phyloP scores from a whole-genome alignment of 1,139 yeast species.

The Yamadazyma dushanensis region DNA sequence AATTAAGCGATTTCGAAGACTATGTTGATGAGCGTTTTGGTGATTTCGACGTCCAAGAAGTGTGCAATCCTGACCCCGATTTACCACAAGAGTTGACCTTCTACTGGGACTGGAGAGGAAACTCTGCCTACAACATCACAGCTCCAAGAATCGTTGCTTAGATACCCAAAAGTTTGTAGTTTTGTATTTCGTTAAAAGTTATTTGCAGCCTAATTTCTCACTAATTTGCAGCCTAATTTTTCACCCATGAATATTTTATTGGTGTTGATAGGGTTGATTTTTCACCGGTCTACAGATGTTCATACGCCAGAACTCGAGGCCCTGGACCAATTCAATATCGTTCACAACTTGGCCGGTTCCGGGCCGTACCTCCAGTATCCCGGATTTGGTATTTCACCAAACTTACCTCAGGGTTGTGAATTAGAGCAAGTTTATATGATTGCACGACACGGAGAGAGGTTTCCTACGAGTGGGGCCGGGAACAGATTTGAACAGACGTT shows the following conservation, averaged over 20 bases:
- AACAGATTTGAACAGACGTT: constrained; percentile 23
- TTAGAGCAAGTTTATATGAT: constrained; percentile 66
- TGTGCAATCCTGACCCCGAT: constrained; percentile 27
- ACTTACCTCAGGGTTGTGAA: constrained; percentile 50
- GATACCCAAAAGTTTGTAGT: no score
- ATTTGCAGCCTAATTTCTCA: constrained; percentile 1
- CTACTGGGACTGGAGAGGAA: constrained; percentile 33
- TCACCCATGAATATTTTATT: constrained; percentile 6
- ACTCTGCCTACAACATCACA: constrained; percentile 14
- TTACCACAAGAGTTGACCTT: constrained; percentile 27
- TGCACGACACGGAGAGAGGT: constrained; percentile 76
- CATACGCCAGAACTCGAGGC: constrained; percentile 41
- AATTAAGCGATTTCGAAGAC: constrained; percentile 37
- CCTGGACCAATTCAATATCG: constrained; percentile 30
- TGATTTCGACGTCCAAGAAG: constrained; percentile 27
- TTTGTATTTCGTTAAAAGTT: not conserved
- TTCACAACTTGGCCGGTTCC: constrained; percentile 46
- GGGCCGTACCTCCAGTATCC: constrained; percentile 48
- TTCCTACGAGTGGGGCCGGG: constrained; percentile 44
- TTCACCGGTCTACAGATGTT: constrained; percentile 18
- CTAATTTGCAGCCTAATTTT: not conserved
- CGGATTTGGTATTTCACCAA: constrained; percentile 48
- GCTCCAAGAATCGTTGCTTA: constrained; percentile 19
- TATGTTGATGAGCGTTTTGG: constrained; percentile 33
- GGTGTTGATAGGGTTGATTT: constrained; percentile 6